Base-by-base conservation (phyloP, 768 basidiomycete genomes). In the Favolaschia claudopus region DNA sequence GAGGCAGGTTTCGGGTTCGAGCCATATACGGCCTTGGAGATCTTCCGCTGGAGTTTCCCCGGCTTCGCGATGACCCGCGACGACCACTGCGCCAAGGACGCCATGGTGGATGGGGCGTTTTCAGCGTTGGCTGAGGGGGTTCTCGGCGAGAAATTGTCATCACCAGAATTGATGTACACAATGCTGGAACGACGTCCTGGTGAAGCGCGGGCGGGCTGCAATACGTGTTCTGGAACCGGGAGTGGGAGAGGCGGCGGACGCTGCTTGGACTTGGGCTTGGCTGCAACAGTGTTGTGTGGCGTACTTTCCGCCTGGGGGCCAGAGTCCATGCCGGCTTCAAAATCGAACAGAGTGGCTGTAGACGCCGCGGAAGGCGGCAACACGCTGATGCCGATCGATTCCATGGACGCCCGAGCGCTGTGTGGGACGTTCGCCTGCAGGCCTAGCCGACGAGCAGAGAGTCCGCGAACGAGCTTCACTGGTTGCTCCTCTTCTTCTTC, bases 291-390 rank as follows among this genome's bases (percentile, higher is more conserved):
- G 59, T 84, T 84, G 63, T 85, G 84, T 1, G 88, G 88, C 0
- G 89, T 89, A 68, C 87, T 89, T 69, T 88, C 82, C 4, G 85
- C 82, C 39, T 79, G 77, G 22, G 85, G 85, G 29, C 81, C 81
- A 14, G 75, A 74, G 19, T 76, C 68, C 25, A 82, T 63, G 42
- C 74, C 78, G 39, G 76, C 77, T 49, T 79, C 78, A 44, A 81
- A 78, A 33, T 89, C 88, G 65, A 88, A 89, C 17, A 89, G 72
- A 1, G 87, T 87, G 5, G 77, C 79, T 12, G 85, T 86, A 19
- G 88, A 88, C 7, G 85, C 82, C 3, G 87, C 85, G 12, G 86
- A 88, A 7, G 81, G 79, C 3, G 76, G 76, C 25, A 74, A 69
- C 60, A 19, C 40, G 27, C 10, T 36, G 37, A 72, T 67, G 24